These are phyloP conservation scores for Neurospora sp. DNA, from an alignment of 495 filamentous ascomycete genomes.

Conservation along the genomic window DNA sequence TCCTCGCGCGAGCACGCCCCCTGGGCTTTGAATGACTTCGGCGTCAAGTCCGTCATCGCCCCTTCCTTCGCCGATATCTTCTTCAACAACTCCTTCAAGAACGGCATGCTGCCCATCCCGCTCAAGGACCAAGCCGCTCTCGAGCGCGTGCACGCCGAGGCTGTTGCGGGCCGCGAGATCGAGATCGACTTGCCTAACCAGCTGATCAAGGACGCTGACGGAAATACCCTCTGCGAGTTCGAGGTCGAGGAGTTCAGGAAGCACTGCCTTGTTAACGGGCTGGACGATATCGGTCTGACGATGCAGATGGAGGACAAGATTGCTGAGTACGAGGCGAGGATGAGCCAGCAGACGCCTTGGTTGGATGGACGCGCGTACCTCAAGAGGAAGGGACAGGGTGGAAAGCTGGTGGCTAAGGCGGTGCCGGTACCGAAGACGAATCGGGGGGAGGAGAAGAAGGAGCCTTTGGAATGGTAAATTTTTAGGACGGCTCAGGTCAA, in stretches of 20 bases:
- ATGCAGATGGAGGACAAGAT: constrained; percentile 90
- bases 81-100: constrained; percentile 99
- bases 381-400: constrained; percentile 53
- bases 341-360: constrained; percentile 78
- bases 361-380: constrained; percentile 84
- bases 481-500: neutral
- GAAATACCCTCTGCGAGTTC: constrained; percentile 63
- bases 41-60: constrained; percentile 87
- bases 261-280: constrained; percentile 87
- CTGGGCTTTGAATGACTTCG: constrained; percentile 94
- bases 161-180: constrained; percentile 71
- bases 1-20: constrained; percentile 91
- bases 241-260: constrained; percentile 87
- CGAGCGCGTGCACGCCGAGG: constrained; percentile 65
- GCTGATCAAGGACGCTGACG: constrained; percentile 64
- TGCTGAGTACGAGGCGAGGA: constrained; percentile 64
- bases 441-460: constrained; percentile 69
- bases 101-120: constrained; percentile 89
- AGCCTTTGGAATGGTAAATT: constrained; percentile 81
- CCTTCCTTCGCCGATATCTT: constrained; percentile 95
- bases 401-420: constrained; percentile 68
- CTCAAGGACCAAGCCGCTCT: constrained; percentile 60
- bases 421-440: constrained; percentile 85
- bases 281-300: constrained; percentile 94
- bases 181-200: constrained; percentile 88